Evolutionary conservation across 768 basidiomycete species (phyloP).

Genomic region (Pisolithus tinctorius): DNA sequence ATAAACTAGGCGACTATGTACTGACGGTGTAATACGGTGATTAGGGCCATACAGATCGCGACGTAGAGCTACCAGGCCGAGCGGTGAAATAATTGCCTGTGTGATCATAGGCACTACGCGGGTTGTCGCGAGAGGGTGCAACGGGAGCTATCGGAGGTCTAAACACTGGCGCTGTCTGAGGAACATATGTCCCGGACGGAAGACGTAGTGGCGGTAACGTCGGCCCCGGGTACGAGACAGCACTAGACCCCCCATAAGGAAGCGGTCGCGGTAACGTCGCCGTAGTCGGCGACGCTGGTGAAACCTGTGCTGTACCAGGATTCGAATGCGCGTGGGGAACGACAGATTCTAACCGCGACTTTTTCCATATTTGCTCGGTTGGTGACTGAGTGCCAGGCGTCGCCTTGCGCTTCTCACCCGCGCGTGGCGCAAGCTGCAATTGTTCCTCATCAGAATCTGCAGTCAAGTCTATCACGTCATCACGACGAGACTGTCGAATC

Average conservation of each 20-base stretch:
- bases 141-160: constrained; percentile 14
- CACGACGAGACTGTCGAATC: constrained; percentile 26
- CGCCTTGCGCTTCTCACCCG: constrained; percentile 54
- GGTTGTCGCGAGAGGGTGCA: constrained; percentile 12
- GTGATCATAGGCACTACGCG: constrained; percentile 18
- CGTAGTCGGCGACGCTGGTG: constrained; percentile 21
- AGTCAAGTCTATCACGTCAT: constrained; percentile 79
- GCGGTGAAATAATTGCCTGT: constrained; percentile 16
- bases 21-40: constrained; percentile 12
- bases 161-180: constrained; percentile 14
- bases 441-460: constrained; percentile 74
- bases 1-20: constrained; percentile 6
- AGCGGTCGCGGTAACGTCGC: constrained; percentile 6
- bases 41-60: constrained; percentile 25
- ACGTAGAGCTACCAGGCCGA: constrained; percentile 15
- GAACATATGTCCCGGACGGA: constrained; percentile 13
- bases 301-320: constrained; percentile 9
- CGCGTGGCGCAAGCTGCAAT: constrained; percentile 21
- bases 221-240: constrained; percentile 15
- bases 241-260: constrained; percentile 10
- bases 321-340: constrained; percentile 7
- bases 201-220: constrained; percentile 24
- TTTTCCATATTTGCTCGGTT: constrained; percentile 73
- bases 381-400: constrained; percentile 43
- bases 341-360: constrained; percentile 36